Conservation (phyloP, 2,329 filamentous ascomycete genomes). For the Hymenoscyphus occultus region DNA sequence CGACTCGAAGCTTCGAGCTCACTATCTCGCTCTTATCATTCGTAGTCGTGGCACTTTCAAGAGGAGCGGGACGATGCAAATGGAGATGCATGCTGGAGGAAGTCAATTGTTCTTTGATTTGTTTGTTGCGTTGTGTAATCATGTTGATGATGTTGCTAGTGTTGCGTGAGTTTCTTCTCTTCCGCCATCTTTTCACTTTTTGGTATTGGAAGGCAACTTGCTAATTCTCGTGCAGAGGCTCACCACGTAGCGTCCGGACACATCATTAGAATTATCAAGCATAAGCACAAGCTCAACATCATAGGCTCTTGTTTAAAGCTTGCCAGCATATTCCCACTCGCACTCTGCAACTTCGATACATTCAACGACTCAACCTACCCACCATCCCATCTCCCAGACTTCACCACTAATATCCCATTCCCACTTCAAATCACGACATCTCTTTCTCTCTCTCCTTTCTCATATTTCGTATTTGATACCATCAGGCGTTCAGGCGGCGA, state of each 20-base stretch:
- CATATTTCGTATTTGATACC: conserved; percentile 26
- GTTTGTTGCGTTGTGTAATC: conserved; percentile 97
- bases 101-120: conserved; percentile 93
- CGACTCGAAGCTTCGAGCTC: conserved; percentile 88
- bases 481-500: conserved; percentile 23
- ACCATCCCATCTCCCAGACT: neutral
- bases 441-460: neutral
- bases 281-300: neutral
- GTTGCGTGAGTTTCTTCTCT: conserved; percentile 48
- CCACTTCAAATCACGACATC: conserved; percentile 1
- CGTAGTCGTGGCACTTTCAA: conserved; percentile 97
- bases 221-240: conserved; percentile 26
- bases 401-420: neutral
- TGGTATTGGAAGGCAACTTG: neutral
- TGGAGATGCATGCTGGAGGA: conserved; percentile 92
- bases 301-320: conserved; percentile 1
- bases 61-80: conserved; percentile 97
- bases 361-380: neutral
- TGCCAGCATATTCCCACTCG: neutral
- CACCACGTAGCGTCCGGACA: conserved; percentile 32
- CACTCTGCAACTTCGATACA: neutral
- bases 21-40: conserved; percentile 97
- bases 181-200: conserved; percentile 10
- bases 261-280: conserved; percentile 24
- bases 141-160: conserved; percentile 93